Evolutionary conservation across 306 rosid genomes (phyloP), one percentile per base, ranked within the genome.

Genomic region (Cercis canadensis): DNA sequence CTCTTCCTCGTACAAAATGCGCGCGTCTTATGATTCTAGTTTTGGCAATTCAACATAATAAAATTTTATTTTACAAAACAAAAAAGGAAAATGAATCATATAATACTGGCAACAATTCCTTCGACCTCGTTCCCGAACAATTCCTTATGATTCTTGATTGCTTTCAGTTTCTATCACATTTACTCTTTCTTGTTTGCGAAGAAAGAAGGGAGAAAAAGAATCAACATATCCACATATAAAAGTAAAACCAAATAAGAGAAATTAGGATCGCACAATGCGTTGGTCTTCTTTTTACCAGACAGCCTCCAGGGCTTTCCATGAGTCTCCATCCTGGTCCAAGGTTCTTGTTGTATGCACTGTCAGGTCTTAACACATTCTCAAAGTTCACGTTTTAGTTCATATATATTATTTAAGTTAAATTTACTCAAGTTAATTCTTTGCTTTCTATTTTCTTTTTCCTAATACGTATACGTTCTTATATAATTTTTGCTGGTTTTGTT

Each of bases 311-410:
- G 69, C 83, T 55, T 84, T 84, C 66, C 80, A 75, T 50, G 87
- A 85, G 36, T 56, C 85, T 75, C 90, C 97, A 56, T 79, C 82
- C 8, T 75, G 81, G 71, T 78, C 96, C 61, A 87, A 84, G 87
- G 34, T 88, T 47, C 83, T 90, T 36, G 67, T 90, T 43, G 81
- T 90, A 56, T 78, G 90, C 88, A 81, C 98, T 73, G 73, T 89
- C 73, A 84, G 98, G 98, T 93, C 62, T 33, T 50, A 5, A 60
- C 18, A 46, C 14, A 45, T 31, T 62, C 68, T 69, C 67, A 45
- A 50, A 24, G 46, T 31, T 70, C 16, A 17, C 8, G 0, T 56
- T 52, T 16, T 24, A 24, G 29, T 24, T 24, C 29, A 24, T 3
- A 24, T 24, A 3, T 24, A 41, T 37, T 37, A 2, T 37, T 37